phyloP scores from a whole-genome alignment of 768 basidiomycete genomes.

The Russula earlei region DNA sequence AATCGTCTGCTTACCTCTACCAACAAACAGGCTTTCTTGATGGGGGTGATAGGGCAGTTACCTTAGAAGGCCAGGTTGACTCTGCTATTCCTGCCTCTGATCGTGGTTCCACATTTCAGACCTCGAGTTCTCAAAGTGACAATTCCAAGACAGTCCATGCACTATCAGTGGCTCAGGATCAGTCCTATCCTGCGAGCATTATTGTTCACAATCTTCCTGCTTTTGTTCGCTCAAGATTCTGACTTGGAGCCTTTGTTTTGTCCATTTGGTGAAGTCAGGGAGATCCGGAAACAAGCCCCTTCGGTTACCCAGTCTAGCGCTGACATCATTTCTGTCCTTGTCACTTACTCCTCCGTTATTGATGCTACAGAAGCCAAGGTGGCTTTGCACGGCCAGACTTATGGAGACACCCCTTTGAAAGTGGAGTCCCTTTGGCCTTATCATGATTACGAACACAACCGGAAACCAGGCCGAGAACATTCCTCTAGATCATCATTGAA shows the following conservation, averaged over 20 bases:
- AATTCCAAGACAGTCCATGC: background rate
- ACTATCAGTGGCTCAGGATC: constrained; percentile 1
- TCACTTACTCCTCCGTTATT: constrained; percentile 48
- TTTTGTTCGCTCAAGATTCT: constrained; percentile 55
- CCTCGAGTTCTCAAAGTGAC: constrained; percentile 16
- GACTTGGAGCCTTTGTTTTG: constrained; percentile 67
- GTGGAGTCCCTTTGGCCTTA: constrained; percentile 29
- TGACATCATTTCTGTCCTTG: constrained; percentile 44
- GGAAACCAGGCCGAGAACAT: constrained; percentile 16
- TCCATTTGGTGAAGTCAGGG: constrained; percentile 62
- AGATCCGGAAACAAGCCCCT: constrained; percentile 41
- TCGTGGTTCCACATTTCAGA: constrained; percentile 22
- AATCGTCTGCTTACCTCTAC: constrained; percentile 6
- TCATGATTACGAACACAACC: background rate
- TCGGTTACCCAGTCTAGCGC: constrained; percentile 26
- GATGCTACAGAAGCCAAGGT: constrained; percentile 60
- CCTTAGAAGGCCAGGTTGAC: constrained; percentile 40
- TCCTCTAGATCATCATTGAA: constrained; percentile 25
- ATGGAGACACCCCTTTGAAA: constrained; percentile 38
- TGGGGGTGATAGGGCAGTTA: constrained; percentile 66
- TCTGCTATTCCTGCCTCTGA: constrained; percentile 26
- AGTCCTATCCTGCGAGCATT: constrained; percentile 27
- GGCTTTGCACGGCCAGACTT: constrained; percentile 50
- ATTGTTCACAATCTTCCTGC: constrained; percentile 58
- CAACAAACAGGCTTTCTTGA: constrained; percentile 57